Conservation (phyloP, 495 filamentous ascomycete genomes). For the Acidomyces sp. region DNA sequence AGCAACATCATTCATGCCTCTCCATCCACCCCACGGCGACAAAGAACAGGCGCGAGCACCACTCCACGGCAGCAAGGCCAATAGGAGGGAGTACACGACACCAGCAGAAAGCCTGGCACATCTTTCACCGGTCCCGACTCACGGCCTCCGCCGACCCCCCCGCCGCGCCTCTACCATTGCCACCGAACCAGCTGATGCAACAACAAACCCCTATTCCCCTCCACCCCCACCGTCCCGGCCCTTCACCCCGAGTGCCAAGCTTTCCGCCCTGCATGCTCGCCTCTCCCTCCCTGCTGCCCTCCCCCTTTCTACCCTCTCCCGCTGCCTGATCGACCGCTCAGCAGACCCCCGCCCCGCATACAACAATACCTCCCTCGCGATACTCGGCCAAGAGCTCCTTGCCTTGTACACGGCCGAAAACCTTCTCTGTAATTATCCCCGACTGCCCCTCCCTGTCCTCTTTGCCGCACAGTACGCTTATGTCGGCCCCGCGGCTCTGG, state of each 20-base stretch:
- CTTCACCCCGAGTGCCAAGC: conserved; percentile 69
- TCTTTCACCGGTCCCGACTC: too few relatives aligned
- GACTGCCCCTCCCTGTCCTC: conserved; percentile 69
- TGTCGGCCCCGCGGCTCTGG: conserved; percentile 56
- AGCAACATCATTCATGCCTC: conserved; percentile 10
- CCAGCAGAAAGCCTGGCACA: too few relatives aligned
- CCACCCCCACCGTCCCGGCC: conserved; percentile 29
- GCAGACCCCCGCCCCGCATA: conserved; percentile 62
- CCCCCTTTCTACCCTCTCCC: conserved; percentile 73
- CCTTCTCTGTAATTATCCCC: conserved; percentile 75
- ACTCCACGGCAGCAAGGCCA: conserved; percentile 5
- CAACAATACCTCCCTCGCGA: conserved; percentile 71
- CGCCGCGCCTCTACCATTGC: too few relatives aligned
- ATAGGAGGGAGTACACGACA: too few relatives aligned
- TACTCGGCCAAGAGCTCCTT: conserved; percentile 69
- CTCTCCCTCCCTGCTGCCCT: conserved; percentile 69
- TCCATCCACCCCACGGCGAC: neutral
- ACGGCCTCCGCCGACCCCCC: too few relatives aligned
- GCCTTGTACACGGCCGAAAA: conserved; percentile 78
- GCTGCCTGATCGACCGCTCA: conserved; percentile 70
- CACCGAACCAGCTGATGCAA: too few relatives aligned
- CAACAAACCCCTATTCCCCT: neutral
- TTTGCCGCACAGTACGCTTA: conserved; percentile 76
- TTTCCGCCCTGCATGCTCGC: conserved; percentile 85
- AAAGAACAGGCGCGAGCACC: conserved; percentile 1